These are phyloP conservation scores for Multifurca ochricompacta DNA, from an alignment of 768 basidiomycete genomes.

Conservation along the genomic window DNA sequence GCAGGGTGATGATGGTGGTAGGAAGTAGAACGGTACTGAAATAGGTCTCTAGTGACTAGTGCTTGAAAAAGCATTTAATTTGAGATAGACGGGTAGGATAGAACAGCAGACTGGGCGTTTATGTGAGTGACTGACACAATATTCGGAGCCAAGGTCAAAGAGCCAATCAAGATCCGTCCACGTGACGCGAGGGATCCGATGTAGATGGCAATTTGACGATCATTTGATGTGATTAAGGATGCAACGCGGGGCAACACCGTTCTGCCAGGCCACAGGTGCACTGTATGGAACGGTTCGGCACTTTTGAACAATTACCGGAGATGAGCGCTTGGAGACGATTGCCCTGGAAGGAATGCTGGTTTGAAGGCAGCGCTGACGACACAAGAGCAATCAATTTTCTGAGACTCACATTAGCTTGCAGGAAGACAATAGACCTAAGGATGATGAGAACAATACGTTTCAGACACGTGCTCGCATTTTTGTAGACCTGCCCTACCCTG, in stretches of 20 bases:
- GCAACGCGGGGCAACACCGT: not conserved
- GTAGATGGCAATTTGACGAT: conserved; percentile 11
- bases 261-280: too few relatives aligned
- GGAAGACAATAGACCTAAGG: conserved; percentile 4
- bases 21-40: not conserved
- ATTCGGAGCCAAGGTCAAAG: not conserved
- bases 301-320: conserved; percentile 6
- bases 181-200: conserved; percentile 12
- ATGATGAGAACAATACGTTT: conserved; percentile 1
- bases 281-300: not conserved
- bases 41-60: not conserved
- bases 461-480: not conserved
- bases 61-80: not conserved
- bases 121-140: conserved; percentile 9
- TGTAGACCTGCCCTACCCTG: not conserved
- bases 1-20: not conserved
- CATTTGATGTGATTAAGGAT: not conserved
- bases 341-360: not conserved
- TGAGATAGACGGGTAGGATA: not conserved
- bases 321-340: not conserved
- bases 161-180: conserved; percentile 9
- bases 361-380: not conserved
- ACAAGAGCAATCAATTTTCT: not conserved
- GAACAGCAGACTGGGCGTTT: conserved; percentile 6
- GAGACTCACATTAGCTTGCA: not conserved